Base-by-base conservation (phyloP, 2,329 filamentous ascomycete genomes). In the Teratosphaeria gauchensis region DNA sequence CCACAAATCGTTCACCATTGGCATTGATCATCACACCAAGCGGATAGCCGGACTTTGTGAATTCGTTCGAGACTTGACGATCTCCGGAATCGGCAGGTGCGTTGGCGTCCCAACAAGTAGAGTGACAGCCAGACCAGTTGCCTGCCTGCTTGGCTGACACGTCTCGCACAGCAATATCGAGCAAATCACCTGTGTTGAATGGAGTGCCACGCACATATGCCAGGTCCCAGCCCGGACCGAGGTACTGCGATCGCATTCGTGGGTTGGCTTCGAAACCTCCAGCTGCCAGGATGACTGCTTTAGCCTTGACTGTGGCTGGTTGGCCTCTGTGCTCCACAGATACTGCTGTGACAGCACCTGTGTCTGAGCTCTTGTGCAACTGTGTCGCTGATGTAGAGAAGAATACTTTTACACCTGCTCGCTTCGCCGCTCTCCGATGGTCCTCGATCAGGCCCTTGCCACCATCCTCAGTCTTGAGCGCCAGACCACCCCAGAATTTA, bases 11-110 rank as follows among this genome's bases (percentile, higher is more conserved):
- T 51, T 78, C 66, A 0, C 85, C 85, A 0, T 79, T 65, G 0
- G 70, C 69, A 64, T 88, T 88, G 16, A 88, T 59, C 80, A 86
- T 87, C 12, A 88, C 63, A 0, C 85, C 85, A 0, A 88, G 74
- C 0, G 85, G 84, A 63, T 88, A 88, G 1, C 85, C 85, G 0
- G 82, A 85, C 66, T 88, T 88, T 6, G 85, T 88, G 66, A 80
- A 86, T 68, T 87, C 80, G 64, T 88, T 88, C 3, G 84, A 84
- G 1, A 82, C 71, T n/a, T 72, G 72, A 1, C 82, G 77, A 63
- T 87, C 80, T 3, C 85, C 85, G 0, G 73, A 73, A 61, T 82
- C 68, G 0, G 77, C 68, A 0, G 80, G 76, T 0, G 84, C 80
- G 65, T 86, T 80, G 1, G 82, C 83, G 65, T 88, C 85, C 85